These are phyloP conservation scores for Kandelia obovata DNA, from an alignment of 345 rosid genomes.

Conservation along the genomic window DNA sequence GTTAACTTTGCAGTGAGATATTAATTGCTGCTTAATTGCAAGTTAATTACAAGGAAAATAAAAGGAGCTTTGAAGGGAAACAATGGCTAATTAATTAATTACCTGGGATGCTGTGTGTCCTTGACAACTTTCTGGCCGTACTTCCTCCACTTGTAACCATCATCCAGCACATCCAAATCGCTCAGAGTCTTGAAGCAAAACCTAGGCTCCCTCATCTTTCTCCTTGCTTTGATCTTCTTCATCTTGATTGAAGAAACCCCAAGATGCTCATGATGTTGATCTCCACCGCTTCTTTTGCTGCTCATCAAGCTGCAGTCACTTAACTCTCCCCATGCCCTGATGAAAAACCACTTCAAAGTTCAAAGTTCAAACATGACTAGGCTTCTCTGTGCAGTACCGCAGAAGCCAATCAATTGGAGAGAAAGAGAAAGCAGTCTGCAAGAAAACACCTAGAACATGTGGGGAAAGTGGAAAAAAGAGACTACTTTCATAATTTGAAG, in stretches of 20 bases:
- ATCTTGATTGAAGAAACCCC: constrained; percentile 64
- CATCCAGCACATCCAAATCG: constrained; percentile 91
- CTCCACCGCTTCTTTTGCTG: constrained; percentile 42
- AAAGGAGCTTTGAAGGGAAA: not conserved
- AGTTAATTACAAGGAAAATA: constrained; percentile 3
- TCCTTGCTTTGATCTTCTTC: constrained; percentile 80
- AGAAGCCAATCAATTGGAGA: not conserved
- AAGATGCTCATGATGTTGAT: constrained; percentile 25
- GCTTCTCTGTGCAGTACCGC: not conserved
- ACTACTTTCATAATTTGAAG: too few relatives aligned
- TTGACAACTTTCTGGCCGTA: constrained; percentile 99
- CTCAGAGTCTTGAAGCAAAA: constrained; percentile 98
- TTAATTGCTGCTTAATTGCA: not conserved
- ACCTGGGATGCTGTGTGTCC: constrained; percentile 99
- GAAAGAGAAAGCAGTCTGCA: not conserved
- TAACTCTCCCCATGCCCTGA: constrained; percentile 60
- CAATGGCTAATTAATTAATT: not conserved
- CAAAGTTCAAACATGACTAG: too few relatives aligned
- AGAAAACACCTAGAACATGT: not conserved
- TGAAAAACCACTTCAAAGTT: not conserved
- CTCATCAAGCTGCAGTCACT: constrained; percentile 24
- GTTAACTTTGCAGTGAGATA: constrained; percentile 17
- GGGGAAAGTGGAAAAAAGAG: not conserved
- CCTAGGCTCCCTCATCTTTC: constrained; percentile 94
- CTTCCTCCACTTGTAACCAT: constrained; percentile 97